Conservation (phyloP, 345 rosid species). For the Physaria fendleri region DNA sequence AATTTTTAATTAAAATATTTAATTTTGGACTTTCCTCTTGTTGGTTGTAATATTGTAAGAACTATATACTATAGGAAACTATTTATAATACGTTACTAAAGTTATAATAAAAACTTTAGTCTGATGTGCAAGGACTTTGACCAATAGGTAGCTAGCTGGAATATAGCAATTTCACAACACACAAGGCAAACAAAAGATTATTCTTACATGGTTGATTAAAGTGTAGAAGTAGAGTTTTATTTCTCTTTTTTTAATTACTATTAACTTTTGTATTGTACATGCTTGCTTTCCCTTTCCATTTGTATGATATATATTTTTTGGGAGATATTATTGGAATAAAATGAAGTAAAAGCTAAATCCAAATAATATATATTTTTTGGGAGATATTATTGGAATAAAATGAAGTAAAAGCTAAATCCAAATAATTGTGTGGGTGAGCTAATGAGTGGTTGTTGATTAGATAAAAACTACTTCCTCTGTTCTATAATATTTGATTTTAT, state of each 20-base stretch:
- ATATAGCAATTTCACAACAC: not conserved
- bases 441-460: slow-evolving; percentile 30
- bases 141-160: not conserved
- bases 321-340: not conserved
- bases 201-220: not conserved
- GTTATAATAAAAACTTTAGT: too few relatives aligned
- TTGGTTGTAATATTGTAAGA: not conserved
- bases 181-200: not conserved
- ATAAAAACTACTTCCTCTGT: too few relatives aligned
- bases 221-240: too few relatives aligned
- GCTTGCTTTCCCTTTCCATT: not conserved
- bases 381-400: not conserved
- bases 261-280: not conserved
- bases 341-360: slow-evolving; percentile 12
- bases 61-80: not conserved
- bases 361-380: not conserved
- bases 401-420: slow-evolving; percentile 10
- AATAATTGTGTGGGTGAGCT: slow-evolving; percentile 7
- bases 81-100: not conserved
- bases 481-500: too few relatives aligned
- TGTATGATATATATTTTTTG: not conserved
- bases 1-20: not conserved
- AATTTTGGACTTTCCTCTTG: not conserved
- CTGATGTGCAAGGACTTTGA: too few relatives aligned
- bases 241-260: not conserved